Evolutionary conservation across 2,329 filamentous ascomycete species (phyloP).

Genomic region (Ceratocystis cacaofunesta): DNA sequence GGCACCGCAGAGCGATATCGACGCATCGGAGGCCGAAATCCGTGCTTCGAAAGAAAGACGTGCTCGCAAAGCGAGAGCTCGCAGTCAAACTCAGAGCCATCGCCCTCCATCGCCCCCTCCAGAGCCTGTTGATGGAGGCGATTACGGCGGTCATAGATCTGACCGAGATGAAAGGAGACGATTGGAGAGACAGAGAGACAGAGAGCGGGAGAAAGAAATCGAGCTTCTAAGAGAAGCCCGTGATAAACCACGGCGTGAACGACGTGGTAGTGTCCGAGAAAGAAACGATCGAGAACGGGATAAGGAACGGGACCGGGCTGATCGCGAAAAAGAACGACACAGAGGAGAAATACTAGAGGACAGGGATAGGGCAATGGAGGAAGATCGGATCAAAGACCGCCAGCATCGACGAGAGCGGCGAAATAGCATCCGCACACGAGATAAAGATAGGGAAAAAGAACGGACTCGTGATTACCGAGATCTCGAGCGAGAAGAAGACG

Average conservation of each 20-base stretch:
- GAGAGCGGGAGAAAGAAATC: conserved; percentile 12
- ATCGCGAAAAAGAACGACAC: conserved; percentile 8
- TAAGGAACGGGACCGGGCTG: conserved; percentile 15
- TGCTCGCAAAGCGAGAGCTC: conserved; percentile 13
- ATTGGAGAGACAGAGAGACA: conserved; percentile 14
- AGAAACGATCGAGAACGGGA: conserved; percentile 15
- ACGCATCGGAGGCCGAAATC: conserved; percentile 13
- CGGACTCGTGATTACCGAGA: conserved; percentile 17
- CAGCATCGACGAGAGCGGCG: conserved; percentile 9
- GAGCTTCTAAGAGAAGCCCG: conserved; percentile 18
- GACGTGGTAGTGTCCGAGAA: conserved; percentile 17
- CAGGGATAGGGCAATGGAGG: conserved; percentile 7
- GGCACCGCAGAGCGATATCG: background rate
- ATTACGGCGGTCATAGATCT: conserved; percentile 2
- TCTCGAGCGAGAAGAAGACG: conserved; percentile 17
- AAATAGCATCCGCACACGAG: conserved; percentile 16
- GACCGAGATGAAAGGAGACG: conserved; percentile 18
- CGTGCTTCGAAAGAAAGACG: conserved; percentile 14
- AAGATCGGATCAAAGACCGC: conserved; percentile 15
- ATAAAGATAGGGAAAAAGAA: conserved; percentile 17
- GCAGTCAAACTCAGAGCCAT: conserved; percentile 11
- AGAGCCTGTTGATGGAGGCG: conserved; percentile 11
- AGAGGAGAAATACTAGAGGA: conserved; percentile 4
- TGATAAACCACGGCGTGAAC: conserved; percentile 13
- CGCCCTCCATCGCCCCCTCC: conserved; percentile 12